These are phyloP conservation scores for Juncus inflexus DNA, from an alignment of 176 grass and related monocot genomes.

Conservation along the genomic window DNA sequence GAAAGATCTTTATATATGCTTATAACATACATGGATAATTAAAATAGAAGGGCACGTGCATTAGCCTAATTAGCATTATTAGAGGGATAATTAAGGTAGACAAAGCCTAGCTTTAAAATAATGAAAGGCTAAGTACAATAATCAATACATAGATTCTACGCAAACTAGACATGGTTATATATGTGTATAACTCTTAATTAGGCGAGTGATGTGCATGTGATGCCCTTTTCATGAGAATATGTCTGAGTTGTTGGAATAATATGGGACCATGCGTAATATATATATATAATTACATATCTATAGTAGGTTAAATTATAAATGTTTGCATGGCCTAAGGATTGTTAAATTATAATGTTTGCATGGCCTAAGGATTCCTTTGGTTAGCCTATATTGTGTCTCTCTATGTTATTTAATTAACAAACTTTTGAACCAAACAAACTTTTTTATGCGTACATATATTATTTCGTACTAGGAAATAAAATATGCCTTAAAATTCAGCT, in stretches of 20 bases:
- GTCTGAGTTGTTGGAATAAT: conserved; percentile 22
- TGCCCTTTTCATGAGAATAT: conserved; percentile 12
- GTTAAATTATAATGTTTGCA: conserved; percentile 13
- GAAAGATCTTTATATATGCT: not conserved
- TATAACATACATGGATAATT: not conserved
- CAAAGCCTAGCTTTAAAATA: not conserved
- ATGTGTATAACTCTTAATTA: conserved; percentile 14
- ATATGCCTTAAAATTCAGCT: not conserved
- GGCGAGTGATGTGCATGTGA: conserved; percentile 24
- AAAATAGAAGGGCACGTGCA: no score
- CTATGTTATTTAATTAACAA: not conserved
- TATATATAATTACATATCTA: not conserved
- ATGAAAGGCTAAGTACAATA: not conserved
- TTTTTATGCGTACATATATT: no score
- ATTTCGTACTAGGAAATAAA: no score
- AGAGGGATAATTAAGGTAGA: not conserved
- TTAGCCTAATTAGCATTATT: not conserved
- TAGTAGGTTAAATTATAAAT: conserved; percentile 11
- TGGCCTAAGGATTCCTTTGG: conserved; percentile 23
- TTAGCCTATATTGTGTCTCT: conserved; percentile 14
- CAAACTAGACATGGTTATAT: not conserved
- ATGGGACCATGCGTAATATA: conserved; percentile 10
- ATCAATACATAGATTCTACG: conserved; percentile 8
- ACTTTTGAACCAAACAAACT: no score
- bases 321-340: conserved; percentile 17